Evolutionary conservation across 1,284 basidiomycete species (phyloP).

Genomic region (Cerioporus squamosus): DNA sequence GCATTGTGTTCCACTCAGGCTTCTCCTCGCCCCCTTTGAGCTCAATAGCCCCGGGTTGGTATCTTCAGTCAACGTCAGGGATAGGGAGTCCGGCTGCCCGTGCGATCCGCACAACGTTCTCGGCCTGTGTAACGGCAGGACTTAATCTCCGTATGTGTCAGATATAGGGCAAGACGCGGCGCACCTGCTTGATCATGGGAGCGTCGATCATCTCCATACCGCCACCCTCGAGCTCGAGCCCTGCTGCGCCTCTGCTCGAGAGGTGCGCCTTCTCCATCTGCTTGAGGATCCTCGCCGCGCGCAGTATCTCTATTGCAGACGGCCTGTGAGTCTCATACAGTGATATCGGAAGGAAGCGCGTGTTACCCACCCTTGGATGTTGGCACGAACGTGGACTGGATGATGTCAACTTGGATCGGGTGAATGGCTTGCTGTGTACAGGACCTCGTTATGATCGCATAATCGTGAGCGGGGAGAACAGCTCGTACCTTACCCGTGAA

Average conservation of each 20-base stretch:
- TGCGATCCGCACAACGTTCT: slow-evolving; percentile 67
- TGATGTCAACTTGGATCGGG: slow-evolving; percentile 81
- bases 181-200: slow-evolving; percentile 86
- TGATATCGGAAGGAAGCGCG: neutral
- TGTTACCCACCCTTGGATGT: slow-evolving; percentile 60
- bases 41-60: neutral
- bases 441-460: neutral
- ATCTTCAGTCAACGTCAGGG: slow-evolving; percentile 42
- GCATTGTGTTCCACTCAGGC: neutral
- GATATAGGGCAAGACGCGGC: slow-evolving; percentile 15
- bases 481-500: slow-evolving; percentile 81
- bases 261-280: slow-evolving; percentile 61
- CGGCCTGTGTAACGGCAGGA: slow-evolving; percentile 51
- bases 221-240: slow-evolving; percentile 62
- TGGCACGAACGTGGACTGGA: slow-evolving; percentile 84
- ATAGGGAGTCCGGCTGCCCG: slow-evolving; percentile 66
- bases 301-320: slow-evolving; percentile 67
- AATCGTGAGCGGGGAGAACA: neutral
- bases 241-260: slow-evolving; percentile 62
- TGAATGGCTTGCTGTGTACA: slow-evolving; percentile 88
- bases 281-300: slow-evolving; percentile 76
- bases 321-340: neutral
- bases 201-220: slow-evolving; percentile 91
- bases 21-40: too few relatives aligned
- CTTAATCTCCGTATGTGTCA: too few relatives aligned